phyloP scores from a whole-genome alignment of 129 eudicot species.

The Glebionis coronaria region DNA sequence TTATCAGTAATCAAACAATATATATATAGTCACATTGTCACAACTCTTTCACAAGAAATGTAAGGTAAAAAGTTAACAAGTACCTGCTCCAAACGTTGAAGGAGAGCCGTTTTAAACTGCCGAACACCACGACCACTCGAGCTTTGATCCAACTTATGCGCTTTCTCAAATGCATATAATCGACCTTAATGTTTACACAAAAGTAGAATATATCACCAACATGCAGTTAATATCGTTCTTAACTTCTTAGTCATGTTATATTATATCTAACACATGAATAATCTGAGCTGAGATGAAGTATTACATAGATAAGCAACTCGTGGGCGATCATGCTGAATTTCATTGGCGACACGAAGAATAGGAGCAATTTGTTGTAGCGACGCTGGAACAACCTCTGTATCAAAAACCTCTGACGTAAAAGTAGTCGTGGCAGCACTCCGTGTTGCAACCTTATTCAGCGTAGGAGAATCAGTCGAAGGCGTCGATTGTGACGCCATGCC shows the following conservation, averaged over 20 bases:
- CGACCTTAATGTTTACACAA: constrained; percentile 6
- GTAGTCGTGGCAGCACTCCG: neutral
- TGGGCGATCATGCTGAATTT: constrained; percentile 63
- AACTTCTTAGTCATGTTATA: too few relatives aligned
- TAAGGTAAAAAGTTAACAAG: neutral
- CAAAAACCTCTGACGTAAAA: constrained; percentile 31
- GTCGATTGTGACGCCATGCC: constrained; percentile 24
- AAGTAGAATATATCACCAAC: neutral
- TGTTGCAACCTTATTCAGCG: neutral
- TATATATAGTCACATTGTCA: too few relatives aligned
- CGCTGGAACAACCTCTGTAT: constrained; percentile 84
- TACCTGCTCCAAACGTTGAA: constrained; percentile 75
- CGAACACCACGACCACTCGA: constrained; percentile 70
- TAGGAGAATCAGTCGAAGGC: constrained; percentile 12
- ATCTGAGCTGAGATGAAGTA: neutral
- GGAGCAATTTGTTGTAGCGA: constrained; percentile 74
- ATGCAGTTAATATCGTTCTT: neutral
- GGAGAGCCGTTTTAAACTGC: constrained; percentile 9
- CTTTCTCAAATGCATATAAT: constrained; percentile 9
- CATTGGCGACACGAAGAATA: constrained; percentile 86
- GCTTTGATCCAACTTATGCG: constrained; percentile 62
- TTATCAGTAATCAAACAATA: too few relatives aligned
- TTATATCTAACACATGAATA: neutral
- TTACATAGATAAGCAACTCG: constrained; percentile 79
- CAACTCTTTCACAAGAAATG: neutral